These are phyloP conservation scores for Panellus pusillus DNA, from an alignment of 768 basidiomycete genomes.

Conservation along the genomic window DNA sequence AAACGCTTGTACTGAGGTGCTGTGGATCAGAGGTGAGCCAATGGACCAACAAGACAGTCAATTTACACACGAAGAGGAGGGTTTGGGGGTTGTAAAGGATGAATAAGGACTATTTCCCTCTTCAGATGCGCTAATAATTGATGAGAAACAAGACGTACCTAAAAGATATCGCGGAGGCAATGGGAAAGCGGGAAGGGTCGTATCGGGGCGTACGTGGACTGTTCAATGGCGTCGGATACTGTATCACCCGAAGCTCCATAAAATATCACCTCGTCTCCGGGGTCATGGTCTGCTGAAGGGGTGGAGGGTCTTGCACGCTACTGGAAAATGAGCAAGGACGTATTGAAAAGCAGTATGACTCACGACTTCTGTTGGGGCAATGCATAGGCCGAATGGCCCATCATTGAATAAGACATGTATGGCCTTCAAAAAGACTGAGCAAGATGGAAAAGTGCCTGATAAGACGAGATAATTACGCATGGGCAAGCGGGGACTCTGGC, in stretches of 20 bases:
- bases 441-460: not conserved
- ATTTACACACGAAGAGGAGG: conserved; percentile 17
- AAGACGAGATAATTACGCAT: conserved; percentile 20
- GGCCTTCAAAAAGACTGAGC: conserved; percentile 4
- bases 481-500: conserved; percentile 30
- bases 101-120: conserved; percentile 3
- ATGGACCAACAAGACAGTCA: not conserved
- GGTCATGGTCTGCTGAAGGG: conserved; percentile 41
- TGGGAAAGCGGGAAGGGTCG: conserved; percentile 24
- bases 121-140: not conserved
- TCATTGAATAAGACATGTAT: conserved; percentile 3
- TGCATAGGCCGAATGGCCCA: conserved; percentile 10
- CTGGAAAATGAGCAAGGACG: not conserved
- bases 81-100: conserved; percentile 5
- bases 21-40: not conserved
- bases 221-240: conserved; percentile 1
- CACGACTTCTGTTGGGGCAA: conserved; percentile 15
- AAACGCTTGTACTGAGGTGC: conserved; percentile 20
- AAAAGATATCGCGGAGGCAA: conserved; percentile 30
- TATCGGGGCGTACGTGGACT: conserved; percentile 23
- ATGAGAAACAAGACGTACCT: conserved; percentile 26
- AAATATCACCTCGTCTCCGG: conserved; percentile 45
- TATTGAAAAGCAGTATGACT: not conserved
- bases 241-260: not conserved
- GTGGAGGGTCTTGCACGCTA: conserved; percentile 24